Base-by-base conservation (phyloP, 2,329 filamentous ascomycete species). In the Claviceps digitariae region DNA sequence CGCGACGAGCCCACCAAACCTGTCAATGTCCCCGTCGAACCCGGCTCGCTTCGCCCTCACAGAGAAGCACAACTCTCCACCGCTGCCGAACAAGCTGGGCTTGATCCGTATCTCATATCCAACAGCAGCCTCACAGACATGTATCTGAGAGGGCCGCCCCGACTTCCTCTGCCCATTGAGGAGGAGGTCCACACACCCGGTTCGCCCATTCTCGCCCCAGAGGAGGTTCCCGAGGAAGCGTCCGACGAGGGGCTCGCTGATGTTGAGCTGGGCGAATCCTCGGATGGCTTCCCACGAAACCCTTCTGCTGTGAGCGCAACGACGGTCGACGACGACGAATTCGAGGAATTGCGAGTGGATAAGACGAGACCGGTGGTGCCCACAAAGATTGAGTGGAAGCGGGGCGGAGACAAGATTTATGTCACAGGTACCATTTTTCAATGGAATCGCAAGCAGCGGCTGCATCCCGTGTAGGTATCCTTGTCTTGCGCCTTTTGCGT, bases 381-480 rank as follows among this genome's bases (percentile, higher is more conserved):
- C 2, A 95, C 88, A 1, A 74, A 79, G 54, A 82, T 98, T 55
- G 87, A 94, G 69, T 98, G 93, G 93, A 79, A 79, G 59, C 79
- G 81, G 9, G 82, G 82, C 51, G 90, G 87, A 55, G 87, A 95
- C 54, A 94, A 90, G 69, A 82, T 97, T 58, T 98, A 95, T 67
- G 90, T 98, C 47, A 98, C 93, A 0, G 91, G 91, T 59, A 97
- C 93, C 21, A 96, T 97, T 65, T 94, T 95, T 62, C 87, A 91
- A 67, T 98, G 93, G 93, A 90, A 94, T 70, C 85, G 86, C 67
- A 97, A 97, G 71, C 94, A 90, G 66, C 82, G 86, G 61, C 74
- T 98, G 64, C 82, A 90, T 68, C 83, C 80, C 68, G 84, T 88
- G 90, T 95, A 79, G 80, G 86, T 82, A n/a, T 10, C 20, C 9